These are phyloP conservation scores for Coemansia umbellata DNA, from an alignment of 192 early-diverging fungal species.

Conservation along the genomic window DNA sequence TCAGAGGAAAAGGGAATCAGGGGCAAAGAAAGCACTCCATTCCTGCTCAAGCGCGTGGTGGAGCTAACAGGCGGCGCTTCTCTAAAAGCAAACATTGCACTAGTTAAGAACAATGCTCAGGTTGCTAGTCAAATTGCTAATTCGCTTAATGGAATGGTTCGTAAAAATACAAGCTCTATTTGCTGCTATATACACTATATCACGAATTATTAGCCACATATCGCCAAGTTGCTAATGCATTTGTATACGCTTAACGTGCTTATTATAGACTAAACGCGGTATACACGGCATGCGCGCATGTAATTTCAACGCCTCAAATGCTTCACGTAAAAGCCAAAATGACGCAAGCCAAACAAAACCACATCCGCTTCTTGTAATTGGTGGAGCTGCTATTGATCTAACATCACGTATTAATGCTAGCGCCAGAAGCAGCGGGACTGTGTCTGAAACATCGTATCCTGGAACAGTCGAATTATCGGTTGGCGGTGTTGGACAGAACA, in stretches of 20 bases:
- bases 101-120: conserved; percentile 88
- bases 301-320: not conserved
- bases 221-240: not conserved
- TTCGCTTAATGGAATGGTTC: conserved; percentile 22
- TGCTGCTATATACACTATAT: not conserved
- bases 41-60: conserved; percentile 79
- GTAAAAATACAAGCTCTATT: not conserved
- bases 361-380: conserved; percentile 72
- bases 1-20: conserved; percentile 58
- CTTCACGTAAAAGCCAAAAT: no score
- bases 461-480: conserved; percentile 62
- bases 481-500: conserved; percentile 92
- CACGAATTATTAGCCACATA: not conserved
- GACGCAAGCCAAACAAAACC: not conserved
- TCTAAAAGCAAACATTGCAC: conserved; percentile 63
- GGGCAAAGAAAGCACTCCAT: conserved; percentile 93
- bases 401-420: conserved; percentile 19
- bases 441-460: conserved; percentile 63
- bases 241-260: not conserved
- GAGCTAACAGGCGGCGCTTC: conserved; percentile 83
- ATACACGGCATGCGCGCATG: not conserved
- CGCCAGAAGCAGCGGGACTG: not conserved
- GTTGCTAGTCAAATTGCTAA: conserved; percentile 80
- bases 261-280: not conserved
- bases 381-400: conserved; percentile 85